Evolutionary conservation across 1,284 basidiomycete genomes (phyloP).

Genomic region (Pterula multifida): DNA sequence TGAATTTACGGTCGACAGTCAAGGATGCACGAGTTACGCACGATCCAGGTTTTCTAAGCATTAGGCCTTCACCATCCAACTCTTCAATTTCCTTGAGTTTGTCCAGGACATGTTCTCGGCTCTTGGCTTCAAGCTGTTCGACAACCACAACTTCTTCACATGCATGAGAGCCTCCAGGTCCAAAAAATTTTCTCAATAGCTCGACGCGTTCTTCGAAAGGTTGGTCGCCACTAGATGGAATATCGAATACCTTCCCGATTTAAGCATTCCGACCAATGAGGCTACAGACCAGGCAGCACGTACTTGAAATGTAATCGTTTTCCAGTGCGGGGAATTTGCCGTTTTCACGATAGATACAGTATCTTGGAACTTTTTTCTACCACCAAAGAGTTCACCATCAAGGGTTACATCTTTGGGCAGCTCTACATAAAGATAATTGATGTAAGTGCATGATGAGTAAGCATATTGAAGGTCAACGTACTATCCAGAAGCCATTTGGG

Average conservation of each 20-base stretch:
- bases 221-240: slow-evolving; percentile 37
- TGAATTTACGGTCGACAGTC: slow-evolving; percentile 1
- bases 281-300: slow-evolving; percentile 3
- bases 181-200: slow-evolving; percentile 34
- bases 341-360: slow-evolving; percentile 51
- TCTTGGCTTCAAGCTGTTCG: slow-evolving; percentile 35
- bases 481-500: slow-evolving; percentile 51
- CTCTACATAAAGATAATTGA: slow-evolving; percentile 20
- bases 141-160: slow-evolving; percentile 38
- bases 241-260: slow-evolving; percentile 44
- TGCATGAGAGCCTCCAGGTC: slow-evolving; percentile 28
- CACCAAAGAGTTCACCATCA: slow-evolving; percentile 53
- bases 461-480: slow-evolving; percentile 19
- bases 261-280: not conserved
- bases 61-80: slow-evolving; percentile 54
- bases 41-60: slow-evolving; percentile 48
- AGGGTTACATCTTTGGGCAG: slow-evolving; percentile 47
- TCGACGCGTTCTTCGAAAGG: slow-evolving; percentile 47
- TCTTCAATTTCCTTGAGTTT: slow-evolving; percentile 42
- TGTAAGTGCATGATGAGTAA: not conserved
- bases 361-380: slow-evolving; percentile 45
- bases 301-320: slow-evolving; percentile 48
- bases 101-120: slow-evolving; percentile 38
- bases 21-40: slow-evolving; percentile 16
- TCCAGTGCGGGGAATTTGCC: slow-evolving; percentile 44